Conservation (phyloP, 2,329 filamentous ascomycete species). For the Lasiodiplodia sp. region DNA sequence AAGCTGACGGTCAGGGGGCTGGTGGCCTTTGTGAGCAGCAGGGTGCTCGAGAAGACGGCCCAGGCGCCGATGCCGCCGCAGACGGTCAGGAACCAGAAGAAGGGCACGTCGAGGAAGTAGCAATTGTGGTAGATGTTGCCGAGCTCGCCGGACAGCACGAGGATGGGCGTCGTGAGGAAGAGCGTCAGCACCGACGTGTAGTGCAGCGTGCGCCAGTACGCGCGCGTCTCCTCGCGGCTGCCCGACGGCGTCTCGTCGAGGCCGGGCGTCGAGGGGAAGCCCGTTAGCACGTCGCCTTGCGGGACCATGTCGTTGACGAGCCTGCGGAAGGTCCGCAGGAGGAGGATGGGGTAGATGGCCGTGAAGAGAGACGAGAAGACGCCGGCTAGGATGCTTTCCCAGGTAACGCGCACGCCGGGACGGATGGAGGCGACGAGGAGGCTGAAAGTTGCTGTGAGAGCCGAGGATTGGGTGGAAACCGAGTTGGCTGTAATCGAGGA, state of each 20-base stretch:
- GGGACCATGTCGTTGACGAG: slow-evolving; percentile 55
- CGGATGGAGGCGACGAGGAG: slow-evolving; percentile 58
- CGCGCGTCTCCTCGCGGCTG: slow-evolving; percentile 57
- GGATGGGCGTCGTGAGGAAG: slow-evolving; percentile 56
- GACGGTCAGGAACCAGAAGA: slow-evolving; percentile 62
- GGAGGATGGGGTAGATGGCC: slow-evolving; percentile 59
- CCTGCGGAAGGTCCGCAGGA: slow-evolving; percentile 58
- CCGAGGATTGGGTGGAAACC: slow-evolving; percentile 57
- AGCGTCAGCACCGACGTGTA: slow-evolving; percentile 60
- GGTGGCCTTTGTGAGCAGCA: slow-evolving; percentile 59
- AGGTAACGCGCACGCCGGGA: slow-evolving; percentile 56
- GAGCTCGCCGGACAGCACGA: slow-evolving; percentile 59
- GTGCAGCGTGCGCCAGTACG: slow-evolving; percentile 60
- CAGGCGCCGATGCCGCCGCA: slow-evolving; percentile 57
- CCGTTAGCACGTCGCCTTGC: slow-evolving; percentile 53
- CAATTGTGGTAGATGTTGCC: slow-evolving; percentile 59
- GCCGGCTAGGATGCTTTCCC: slow-evolving; percentile 60
- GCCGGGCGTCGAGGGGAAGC: slow-evolving; percentile 40
- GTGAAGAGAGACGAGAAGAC: slow-evolving; percentile 61
- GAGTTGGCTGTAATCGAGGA: slow-evolving; percentile 56
- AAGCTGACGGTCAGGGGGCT: slow-evolving; percentile 60
- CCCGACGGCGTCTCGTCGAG: slow-evolving; percentile 25
- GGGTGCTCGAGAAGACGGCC: slow-evolving; percentile 57
- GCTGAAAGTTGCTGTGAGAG: slow-evolving; percentile 59
- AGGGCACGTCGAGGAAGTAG: slow-evolving; percentile 62